Conservation (phyloP, 1,284 basidiomycete species). For the Polyporus tsugae region DNA sequence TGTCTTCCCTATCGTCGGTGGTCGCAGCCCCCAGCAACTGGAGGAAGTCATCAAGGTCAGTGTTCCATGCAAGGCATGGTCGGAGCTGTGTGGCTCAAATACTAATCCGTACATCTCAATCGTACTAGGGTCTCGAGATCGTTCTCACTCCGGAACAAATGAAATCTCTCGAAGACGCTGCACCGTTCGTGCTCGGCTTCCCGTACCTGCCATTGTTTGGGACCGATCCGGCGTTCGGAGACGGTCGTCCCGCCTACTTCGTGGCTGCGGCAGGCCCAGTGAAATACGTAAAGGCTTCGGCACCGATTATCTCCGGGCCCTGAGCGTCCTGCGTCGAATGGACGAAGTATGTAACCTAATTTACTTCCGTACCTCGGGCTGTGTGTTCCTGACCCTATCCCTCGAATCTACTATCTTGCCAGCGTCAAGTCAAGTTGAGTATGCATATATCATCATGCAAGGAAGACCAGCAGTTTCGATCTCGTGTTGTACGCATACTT, state of each 20-base stretch:
- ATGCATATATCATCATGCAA: too few relatives aligned
- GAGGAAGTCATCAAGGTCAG: constrained; percentile 49
- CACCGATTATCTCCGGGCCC: constrained; percentile 21
- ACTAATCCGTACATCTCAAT: constrained; percentile 4
- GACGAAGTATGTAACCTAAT: background rate
- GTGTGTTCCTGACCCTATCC: too few relatives aligned
- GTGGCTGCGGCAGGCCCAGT: constrained; percentile 15
- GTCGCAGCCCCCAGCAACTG: constrained; percentile 47
- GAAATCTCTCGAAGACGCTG: constrained; percentile 47
- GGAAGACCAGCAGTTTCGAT: too few relatives aligned
- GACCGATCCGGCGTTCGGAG: constrained; percentile 18
- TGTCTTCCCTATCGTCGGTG: constrained; percentile 28
- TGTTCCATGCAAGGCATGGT: too few relatives aligned
- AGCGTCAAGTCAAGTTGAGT: too few relatives aligned
- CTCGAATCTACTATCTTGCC: too few relatives aligned
- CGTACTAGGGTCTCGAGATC: constrained; percentile 53
- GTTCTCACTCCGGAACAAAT: constrained; percentile 52
- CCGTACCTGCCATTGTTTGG: constrained; percentile 45
- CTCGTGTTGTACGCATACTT: too few relatives aligned
- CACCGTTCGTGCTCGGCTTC: constrained; percentile 53
- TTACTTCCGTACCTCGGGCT: background rate
- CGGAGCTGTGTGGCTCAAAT: background rate
- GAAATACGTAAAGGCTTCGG: constrained; percentile 24
- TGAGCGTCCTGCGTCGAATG: constrained; percentile 1
- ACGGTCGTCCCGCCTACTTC: constrained; percentile 16